Base-by-base conservation (phyloP, 164 flowering plant genomes). In the Echeveria elegans region DNA sequence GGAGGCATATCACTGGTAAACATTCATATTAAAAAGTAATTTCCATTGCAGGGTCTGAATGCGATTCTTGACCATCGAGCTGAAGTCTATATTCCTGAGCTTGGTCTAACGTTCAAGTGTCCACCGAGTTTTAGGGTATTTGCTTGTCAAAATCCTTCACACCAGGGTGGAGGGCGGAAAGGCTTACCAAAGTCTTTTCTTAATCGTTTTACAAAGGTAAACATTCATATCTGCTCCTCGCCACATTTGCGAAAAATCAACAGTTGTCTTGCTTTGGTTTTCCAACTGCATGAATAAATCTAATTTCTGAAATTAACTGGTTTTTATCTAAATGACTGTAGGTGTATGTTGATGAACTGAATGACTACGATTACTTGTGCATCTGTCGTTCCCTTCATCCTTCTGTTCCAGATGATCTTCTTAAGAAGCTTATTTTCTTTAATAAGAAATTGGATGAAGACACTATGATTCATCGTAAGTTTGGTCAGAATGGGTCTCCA, bases 151-250 rank as follows among this genome's bases (percentile, higher is more conserved):
- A 95, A 95, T 75, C 99, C 99, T 69, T 77, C 96, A 6, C 72
- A 48, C 76, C 97, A 95, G 80, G 99, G 99, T 72, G 97, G 99
- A 66, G 99, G 99, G 19, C 77, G 99, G 68, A 95, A 95, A 79
- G 97, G 94, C 38, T 91, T 95, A 69, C 99, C 99, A 2, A 90
- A 82, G 70, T 95, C 99, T 23, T 92, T 95, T 73, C 94, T 95
- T 37, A 95, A 95, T 72, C 91, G 99, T 40, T 95, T 95, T 66
- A 88, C 94, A 0, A 95, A 95, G 96, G 98, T 90, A 41, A 64
- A n/a, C n/a, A n/a, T n/a, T n/a, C n/a, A n/a, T n/a, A n/a, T n/a
- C n/a, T n/a, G n/a, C n/a, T n/a, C n/a, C n/a, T n/a, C n/a, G n/a
- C n/a, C n/a, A n/a, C n/a, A n/a, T n/a, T n/a, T n/a, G n/a, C n/a